Evolutionary conservation across 371 early-diverging fungal genomes (phyloP).

Genomic region (Entomophthora muscae): DNA sequence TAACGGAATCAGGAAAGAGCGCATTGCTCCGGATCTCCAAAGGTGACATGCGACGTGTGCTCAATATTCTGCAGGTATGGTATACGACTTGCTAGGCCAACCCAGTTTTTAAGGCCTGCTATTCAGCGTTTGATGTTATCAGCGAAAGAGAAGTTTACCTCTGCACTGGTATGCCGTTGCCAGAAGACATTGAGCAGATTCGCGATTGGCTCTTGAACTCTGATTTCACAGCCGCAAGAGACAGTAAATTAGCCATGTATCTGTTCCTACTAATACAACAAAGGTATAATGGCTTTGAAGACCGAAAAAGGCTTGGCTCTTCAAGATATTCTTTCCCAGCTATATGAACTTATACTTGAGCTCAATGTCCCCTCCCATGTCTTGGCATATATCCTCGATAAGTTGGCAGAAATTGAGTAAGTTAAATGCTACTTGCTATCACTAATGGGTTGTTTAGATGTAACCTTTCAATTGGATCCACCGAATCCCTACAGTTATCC

Average conservation of each 20-base stretch:
- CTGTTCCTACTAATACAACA: not conserved
- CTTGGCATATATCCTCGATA: conserved; percentile 44
- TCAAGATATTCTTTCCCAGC: conserved; percentile 65
- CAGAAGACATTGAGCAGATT: conserved; percentile 65
- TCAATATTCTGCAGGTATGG: conserved; percentile 76
- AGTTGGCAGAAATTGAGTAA: conserved; percentile 79
- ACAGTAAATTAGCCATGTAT: conserved; percentile 39
- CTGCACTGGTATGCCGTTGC: conserved; percentile 82
- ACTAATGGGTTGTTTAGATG: not conserved
- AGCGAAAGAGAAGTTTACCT: conserved; percentile 66
- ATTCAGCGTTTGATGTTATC: conserved; percentile 62
- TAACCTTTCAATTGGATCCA: not conserved
- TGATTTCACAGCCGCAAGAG: conserved; percentile 53
- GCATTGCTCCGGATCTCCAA: conserved; percentile 62
- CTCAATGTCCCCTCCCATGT: conserved; percentile 50
- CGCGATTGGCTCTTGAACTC: conserved; percentile 60
- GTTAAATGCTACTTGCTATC: conserved; percentile 9
- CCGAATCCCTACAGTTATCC: not conserved
- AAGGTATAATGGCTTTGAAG: conserved; percentile 57
- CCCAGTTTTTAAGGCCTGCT: conserved; percentile 32
- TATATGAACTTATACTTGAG: conserved; percentile 33
- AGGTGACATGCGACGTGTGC: conserved; percentile 94
- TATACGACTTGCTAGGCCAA: no score
- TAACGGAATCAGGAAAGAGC: conserved; percentile 60
- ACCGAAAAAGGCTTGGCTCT: conserved; percentile 72